phyloP scores from a whole-genome alignment of 2,329 filamentous ascomycete species.

The Sclerotinia minor region DNA sequence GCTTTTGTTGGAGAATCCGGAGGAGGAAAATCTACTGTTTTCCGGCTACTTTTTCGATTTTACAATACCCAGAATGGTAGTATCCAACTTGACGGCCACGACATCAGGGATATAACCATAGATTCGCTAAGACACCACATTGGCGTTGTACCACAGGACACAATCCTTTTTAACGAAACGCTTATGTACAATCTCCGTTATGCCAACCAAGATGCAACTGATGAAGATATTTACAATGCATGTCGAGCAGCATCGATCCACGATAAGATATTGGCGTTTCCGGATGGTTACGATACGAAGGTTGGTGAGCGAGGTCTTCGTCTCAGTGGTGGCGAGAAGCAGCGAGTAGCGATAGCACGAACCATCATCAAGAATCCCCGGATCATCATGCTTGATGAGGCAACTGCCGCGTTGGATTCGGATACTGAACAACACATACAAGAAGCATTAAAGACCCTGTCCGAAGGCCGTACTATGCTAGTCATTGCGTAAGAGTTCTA shows the following conservation, averaged over 20 bases:
- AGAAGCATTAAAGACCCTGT: constrained; percentile 76
- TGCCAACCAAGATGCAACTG: constrained; percentile 75
- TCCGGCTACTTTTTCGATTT: constrained; percentile 93
- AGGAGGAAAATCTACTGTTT: constrained; percentile 94
- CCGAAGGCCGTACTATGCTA: constrained; percentile 83
- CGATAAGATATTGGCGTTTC: constrained; percentile 86
- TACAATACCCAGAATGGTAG: constrained; percentile 81
- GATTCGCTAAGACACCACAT: constrained; percentile 90
- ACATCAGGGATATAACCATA: constrained; percentile 85
- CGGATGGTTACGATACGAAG: constrained; percentile 84
- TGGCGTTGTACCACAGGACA: constrained; percentile 95
- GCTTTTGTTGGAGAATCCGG: constrained; percentile 96
- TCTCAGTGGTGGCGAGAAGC: constrained; percentile 88
- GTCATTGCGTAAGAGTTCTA: constrained; percentile 76
- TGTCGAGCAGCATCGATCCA: constrained; percentile 89
- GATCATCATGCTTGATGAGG: constrained; percentile 91
- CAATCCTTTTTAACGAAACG: constrained; percentile 89
- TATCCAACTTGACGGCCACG: constrained; percentile 80
- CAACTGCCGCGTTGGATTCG: constrained; percentile 86
- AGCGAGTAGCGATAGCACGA: constrained; percentile 88
- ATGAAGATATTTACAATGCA: constrained; percentile 78
- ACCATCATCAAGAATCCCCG: constrained; percentile 90
- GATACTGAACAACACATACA: constrained; percentile 94
- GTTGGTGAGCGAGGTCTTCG: constrained; percentile 87
- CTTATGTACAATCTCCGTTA: constrained; percentile 95